These are phyloP conservation scores for Capsicum pubescens DNA, from an alignment of 257 asterid species.

Conservation along the genomic window DNA sequence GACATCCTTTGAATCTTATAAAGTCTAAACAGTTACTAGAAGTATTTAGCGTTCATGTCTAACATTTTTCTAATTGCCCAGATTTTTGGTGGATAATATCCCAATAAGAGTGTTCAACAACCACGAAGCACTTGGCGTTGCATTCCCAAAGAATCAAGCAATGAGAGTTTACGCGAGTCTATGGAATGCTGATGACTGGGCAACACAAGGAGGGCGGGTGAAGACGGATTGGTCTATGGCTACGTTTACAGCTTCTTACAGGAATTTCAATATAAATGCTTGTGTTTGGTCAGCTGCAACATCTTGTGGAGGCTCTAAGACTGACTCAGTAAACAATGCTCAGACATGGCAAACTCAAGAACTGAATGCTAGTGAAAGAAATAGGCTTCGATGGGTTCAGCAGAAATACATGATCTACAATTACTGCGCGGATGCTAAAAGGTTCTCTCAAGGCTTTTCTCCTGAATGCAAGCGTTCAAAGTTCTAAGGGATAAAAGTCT, in stretches of 20 bases:
- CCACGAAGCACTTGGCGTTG: slow-evolving; percentile 42
- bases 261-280: slow-evolving; percentile 44
- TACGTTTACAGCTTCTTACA: slow-evolving; percentile 49
- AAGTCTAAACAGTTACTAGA: not conserved
- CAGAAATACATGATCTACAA: slow-evolving; percentile 46
- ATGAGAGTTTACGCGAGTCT: slow-evolving; percentile 40
- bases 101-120: slow-evolving; percentile 57
- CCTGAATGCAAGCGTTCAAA: slow-evolving; percentile 41
- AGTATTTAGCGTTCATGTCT: not conserved
- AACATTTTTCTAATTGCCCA: slow-evolving; percentile 16
- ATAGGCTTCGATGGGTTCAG: slow-evolving; percentile 45
- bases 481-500: not conserved
- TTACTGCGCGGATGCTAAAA: slow-evolving; percentile 40
- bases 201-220: slow-evolving; percentile 48
- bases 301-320: slow-evolving; percentile 13
- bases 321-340: slow-evolving; percentile 12
- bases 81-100: slow-evolving; percentile 54
- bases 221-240: slow-evolving; percentile 49
- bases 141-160: slow-evolving; percentile 44
- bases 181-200: slow-evolving; percentile 51
- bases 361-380: slow-evolving; percentile 44
- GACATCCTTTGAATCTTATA: too few species aligned
- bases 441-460: slow-evolving; percentile 40
- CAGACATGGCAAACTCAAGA: slow-evolving; percentile 43
- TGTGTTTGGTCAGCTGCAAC: slow-evolving; percentile 31